Evolutionary conservation across 805 yeast genomes (phyloP).

Genomic region (Candida insectorum): DNA sequence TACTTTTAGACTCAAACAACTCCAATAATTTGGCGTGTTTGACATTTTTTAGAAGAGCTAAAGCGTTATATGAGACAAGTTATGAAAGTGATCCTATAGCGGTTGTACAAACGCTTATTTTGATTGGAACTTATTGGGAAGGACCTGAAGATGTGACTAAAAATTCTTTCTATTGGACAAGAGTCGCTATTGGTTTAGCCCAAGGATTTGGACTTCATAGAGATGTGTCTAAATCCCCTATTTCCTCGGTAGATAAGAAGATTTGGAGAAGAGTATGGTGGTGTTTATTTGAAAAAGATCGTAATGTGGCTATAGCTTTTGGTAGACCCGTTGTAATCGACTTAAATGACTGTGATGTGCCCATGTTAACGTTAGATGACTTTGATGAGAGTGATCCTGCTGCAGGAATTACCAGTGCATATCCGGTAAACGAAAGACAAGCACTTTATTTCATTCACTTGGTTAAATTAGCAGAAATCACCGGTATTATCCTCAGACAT

Average conservation of each 20-base stretch:
- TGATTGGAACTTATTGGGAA: conserved; percentile 71
- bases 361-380: conserved; percentile 67
- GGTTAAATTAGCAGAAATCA: conserved; percentile 65
- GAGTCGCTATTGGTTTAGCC: conserved; percentile 66
- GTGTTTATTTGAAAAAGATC: conserved; percentile 69
- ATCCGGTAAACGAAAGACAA: conserved; percentile 46
- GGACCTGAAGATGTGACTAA: conserved; percentile 68
- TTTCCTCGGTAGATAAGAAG: conserved; percentile 40
- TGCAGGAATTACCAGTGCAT: conserved; percentile 30
- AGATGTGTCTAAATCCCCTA: conserved; percentile 40
- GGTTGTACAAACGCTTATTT: conserved; percentile 56
- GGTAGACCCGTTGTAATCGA: conserved; percentile 71
- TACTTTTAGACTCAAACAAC: conserved; percentile 47
- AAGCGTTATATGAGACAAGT: conserved; percentile 67
- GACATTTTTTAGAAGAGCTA: conserved; percentile 65
- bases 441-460: conserved; percentile 58
- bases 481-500: conserved; percentile 64
- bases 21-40: conserved; percentile 49
- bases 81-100: conserved; percentile 64
- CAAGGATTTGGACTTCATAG: conserved; percentile 78
- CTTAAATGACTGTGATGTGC: conserved; percentile 71
- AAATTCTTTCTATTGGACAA: conserved; percentile 66
- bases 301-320: conserved; percentile 65
- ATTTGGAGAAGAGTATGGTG: conserved; percentile 74
- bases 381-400: conserved; percentile 49